phyloP scores from a whole-genome alignment of 768 basidiomycete genomes.

The Cystobasidiopsis lactophilus region DNA sequence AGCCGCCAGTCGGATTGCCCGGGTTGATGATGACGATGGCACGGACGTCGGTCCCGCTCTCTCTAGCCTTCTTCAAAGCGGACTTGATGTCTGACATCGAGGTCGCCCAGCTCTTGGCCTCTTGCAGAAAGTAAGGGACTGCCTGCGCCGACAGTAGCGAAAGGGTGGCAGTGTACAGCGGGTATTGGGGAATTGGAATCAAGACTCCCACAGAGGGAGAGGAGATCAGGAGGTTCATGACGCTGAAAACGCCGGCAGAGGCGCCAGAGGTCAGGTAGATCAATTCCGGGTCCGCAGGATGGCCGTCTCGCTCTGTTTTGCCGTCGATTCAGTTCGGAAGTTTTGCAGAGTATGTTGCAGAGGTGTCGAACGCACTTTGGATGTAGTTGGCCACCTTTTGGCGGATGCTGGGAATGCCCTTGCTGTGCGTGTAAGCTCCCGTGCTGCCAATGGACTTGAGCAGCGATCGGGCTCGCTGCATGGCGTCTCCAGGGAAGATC shows the following conservation, averaged over 20 bases:
- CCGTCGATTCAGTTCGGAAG: neutral
- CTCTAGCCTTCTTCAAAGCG: slow-evolving; percentile 42
- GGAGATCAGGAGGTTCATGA: slow-evolving; percentile 57
- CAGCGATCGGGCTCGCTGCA: slow-evolving; percentile 62
- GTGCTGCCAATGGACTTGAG: slow-evolving; percentile 66
- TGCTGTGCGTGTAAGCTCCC: slow-evolving; percentile 88
- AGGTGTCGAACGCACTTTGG: slow-evolving; percentile 47
- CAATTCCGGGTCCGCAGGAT: slow-evolving; percentile 52
- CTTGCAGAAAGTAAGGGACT: slow-evolving; percentile 74
- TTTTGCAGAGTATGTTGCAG: neutral
- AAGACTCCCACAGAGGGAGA: slow-evolving; percentile 49
- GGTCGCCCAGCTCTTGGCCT: slow-evolving; percentile 60
- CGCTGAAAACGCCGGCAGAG: slow-evolving; percentile 73
- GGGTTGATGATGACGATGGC: slow-evolving; percentile 96
- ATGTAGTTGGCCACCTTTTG: slow-evolving; percentile 77
- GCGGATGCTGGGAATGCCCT: slow-evolving; percentile 74
- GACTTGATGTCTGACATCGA: slow-evolving; percentile 42
- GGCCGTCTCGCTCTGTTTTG: slow-evolving; percentile 53
- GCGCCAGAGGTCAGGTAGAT: slow-evolving; percentile 94
- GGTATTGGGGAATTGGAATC: slow-evolving; percentile 96
- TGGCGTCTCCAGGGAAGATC: slow-evolving; percentile 65
- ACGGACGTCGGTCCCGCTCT: slow-evolving; percentile 43
- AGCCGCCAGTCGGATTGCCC: slow-evolving; percentile 83
- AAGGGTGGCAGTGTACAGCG: slow-evolving; percentile 84
- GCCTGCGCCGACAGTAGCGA: slow-evolving; percentile 60